phyloP scores from a whole-genome alignment of 2,329 filamentous ascomycete species.

The Colletotrichum sp. region DNA sequence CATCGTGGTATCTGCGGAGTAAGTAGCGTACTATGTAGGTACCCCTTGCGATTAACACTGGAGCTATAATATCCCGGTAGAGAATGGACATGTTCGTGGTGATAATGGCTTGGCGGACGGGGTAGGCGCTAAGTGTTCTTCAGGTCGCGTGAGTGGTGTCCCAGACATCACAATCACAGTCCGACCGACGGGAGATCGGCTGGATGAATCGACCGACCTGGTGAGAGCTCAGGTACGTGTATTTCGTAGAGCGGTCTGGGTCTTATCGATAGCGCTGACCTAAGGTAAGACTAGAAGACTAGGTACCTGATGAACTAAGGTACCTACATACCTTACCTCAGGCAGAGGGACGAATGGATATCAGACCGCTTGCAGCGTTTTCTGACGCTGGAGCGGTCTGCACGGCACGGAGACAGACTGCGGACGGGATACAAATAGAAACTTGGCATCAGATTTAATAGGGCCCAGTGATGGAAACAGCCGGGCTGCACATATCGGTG shows the following conservation, averaged over 20 bases:
- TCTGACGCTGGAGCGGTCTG: background rate
- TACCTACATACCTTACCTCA: background rate
- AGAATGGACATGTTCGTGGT: background rate
- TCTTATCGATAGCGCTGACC: conserved; percentile 1
- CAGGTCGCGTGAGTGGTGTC: conserved; percentile 14
- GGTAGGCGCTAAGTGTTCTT: background rate
- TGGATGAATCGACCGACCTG: background rate
- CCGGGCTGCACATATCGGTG: background rate
- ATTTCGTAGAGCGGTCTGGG: background rate
- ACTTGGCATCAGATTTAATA: background rate
- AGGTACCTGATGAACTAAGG: background rate
- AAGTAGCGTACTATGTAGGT: background rate
- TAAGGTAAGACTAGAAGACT: background rate
- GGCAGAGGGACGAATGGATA: background rate
- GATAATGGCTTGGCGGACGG: background rate
- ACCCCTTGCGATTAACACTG: background rate
- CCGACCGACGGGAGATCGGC: background rate
- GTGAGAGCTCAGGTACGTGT: background rate
- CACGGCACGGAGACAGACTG: background rate
- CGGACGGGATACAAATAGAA: background rate
- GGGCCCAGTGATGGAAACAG: background rate
- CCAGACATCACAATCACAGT: background rate
- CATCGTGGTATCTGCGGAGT: background rate
- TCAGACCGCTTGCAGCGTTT: background rate
- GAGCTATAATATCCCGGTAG: background rate